A percentile compares a stretch with the other conserved stretches of the same genome.
Conservation (phyloP, 2,329 filamentous ascomycete genomes). For the Fonsecaea monophora region DNA sequence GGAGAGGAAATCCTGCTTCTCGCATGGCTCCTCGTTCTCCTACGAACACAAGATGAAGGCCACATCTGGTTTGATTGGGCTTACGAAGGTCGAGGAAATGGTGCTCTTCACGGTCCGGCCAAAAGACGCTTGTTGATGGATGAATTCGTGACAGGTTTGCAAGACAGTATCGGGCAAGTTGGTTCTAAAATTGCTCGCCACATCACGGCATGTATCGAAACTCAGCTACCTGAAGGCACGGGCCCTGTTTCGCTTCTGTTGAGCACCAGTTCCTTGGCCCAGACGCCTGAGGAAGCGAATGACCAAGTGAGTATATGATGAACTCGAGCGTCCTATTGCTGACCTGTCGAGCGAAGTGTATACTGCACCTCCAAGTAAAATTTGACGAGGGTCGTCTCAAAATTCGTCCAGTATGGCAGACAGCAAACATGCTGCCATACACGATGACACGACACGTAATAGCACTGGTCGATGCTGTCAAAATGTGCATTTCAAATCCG, state of each 20-base stretch:
- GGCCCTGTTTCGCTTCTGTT: slow-evolving; percentile 47
- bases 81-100: slow-evolving; percentile 40
- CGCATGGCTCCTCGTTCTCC: slow-evolving; percentile 55
- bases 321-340: slow-evolving; percentile 23
- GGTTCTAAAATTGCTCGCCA: slow-evolving; percentile 42
- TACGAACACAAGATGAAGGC: slow-evolving; percentile 52
- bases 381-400: slow-evolving; percentile 42
- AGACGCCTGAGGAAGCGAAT: slow-evolving; percentile 15
- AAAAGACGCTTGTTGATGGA: slow-evolving; percentile 42
- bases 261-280: slow-evolving; percentile 22
- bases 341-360: slow-evolving; percentile 39
- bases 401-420: slow-evolving; percentile 53
- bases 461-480: slow-evolving; percentile 52
- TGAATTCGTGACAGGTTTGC: slow-evolving; percentile 46
- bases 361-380: slow-evolving; percentile 45
- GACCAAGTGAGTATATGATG: slow-evolving; percentile 20
- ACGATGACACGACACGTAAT: slow-evolving; percentile 54
- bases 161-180: slow-evolving; percentile 44
- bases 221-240: slow-evolving; percentile 46
- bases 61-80: slow-evolving; percentile 51
- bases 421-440: slow-evolving; percentile 51
- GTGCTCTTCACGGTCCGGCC: slow-evolving; percentile 29
- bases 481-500: slow-evolving; percentile 44
- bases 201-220: slow-evolving; percentile 52
- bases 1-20: slow-evolving; percentile 52